Evolutionary conservation across 1,284 basidiomycete species (phyloP).

Genomic region (Hymenochaete sp.): DNA sequence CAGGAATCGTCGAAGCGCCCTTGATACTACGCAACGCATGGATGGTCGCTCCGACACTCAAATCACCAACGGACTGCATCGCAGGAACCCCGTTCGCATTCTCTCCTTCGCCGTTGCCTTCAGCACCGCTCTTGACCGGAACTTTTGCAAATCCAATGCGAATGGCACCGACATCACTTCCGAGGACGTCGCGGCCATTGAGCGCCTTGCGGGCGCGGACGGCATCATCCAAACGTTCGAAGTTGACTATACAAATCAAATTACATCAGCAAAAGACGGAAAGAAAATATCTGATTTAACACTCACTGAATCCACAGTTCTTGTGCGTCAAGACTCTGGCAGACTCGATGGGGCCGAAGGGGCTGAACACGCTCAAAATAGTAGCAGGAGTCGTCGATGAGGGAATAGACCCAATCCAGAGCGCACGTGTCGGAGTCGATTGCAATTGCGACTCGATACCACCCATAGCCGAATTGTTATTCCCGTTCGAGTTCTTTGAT

Average conservation of each 20-base stretch:
- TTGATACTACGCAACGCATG: conserved; percentile 79
- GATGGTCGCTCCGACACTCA: conserved; percentile 77
- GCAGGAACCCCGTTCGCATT: too few relatives aligned
- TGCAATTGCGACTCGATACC: conserved; percentile 76
- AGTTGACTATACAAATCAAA: conserved; percentile 61
- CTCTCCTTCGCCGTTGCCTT: conserved; percentile 52
- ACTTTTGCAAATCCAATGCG: conserved; percentile 96
- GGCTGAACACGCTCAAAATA: conserved; percentile 87
- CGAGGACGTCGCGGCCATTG: conserved; percentile 91
- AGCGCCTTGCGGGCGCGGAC: conserved; percentile 90
- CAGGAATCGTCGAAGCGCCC: conserved; percentile 78
- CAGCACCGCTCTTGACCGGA: conserved; percentile 77
- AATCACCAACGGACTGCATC: conserved; percentile 72
- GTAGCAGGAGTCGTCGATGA: conserved; percentile 88
- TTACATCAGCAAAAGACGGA: conserved; percentile 17
- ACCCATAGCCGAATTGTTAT: conserved; percentile 41
- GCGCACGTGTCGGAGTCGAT: conserved; percentile 81
- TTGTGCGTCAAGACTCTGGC: conserved; percentile 94
- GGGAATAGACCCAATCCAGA: conserved; percentile 96
- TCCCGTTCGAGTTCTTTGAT: conserved; percentile 38
- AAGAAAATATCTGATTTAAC: not conserved
- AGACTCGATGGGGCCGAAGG: conserved; percentile 95
- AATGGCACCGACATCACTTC: conserved; percentile 91
- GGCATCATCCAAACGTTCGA: conserved; percentile 94
- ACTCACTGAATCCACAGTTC: conserved; percentile 88